Evolutionary conservation across 805 yeast species (phyloP), one percentile per base, ranked within the genome.

Genomic region (Sungouiozyma ichnusensis): DNA sequence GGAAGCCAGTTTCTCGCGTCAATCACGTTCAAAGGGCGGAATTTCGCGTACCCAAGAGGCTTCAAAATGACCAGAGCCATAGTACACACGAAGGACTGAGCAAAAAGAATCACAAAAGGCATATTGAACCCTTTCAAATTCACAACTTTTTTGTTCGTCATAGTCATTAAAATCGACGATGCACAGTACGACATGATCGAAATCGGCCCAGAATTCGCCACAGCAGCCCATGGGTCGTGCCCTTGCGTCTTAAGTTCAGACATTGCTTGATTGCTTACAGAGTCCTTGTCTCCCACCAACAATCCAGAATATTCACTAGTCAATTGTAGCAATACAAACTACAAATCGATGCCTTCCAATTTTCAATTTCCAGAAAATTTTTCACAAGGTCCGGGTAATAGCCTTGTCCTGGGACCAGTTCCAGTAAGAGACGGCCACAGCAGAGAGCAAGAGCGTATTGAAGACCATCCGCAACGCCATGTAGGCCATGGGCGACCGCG

Each of bases 1-100:
- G 97, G 97, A 52, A 85, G 77, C 94, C 98, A 92, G 68, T 85
- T 86, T 66, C 81, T 84, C 43, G 95, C 95, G 68, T 92, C 98
- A 42, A 76, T 81, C 51, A 71, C 68, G 72, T 85, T 85, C 66
- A 84, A 77, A 51, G 81, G 81, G 65, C 98, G 81, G 72, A 82
- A 90, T 46, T 81, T 84, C 64, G 90, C 86, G 49, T 85, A 68
- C 36, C 85, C 85, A 40, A 81, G 63, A 9, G 74, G 54, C 65
- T 86, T 87, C 62, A 90, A 72, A n/a, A 76, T 66, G 43, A 78
- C 72, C 53, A 92, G 79, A 33, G 85, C 79, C 37, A 68, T 60
- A 47, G 83, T 73, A 71, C 97, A 90, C 45, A 90, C 95, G 42
- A 77, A 64, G 27, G 90, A 76, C 71, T 92, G 98, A 35, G 87